phyloP scores from a whole-genome alignment of 2,329 filamentous ascomycete genomes.

The Pochonia chlamydosporia region DNA sequence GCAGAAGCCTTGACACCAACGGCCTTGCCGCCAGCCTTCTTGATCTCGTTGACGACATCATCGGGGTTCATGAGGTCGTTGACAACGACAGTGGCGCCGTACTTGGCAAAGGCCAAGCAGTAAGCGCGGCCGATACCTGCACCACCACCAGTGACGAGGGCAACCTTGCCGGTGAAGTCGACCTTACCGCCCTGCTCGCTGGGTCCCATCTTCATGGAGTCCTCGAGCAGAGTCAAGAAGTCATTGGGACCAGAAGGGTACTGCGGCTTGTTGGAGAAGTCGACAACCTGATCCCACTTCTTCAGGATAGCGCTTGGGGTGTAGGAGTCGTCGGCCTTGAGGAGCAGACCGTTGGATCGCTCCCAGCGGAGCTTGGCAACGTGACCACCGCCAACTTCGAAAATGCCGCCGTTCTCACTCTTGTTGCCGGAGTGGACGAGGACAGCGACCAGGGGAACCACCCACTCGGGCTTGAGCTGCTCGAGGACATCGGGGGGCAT shows the following conservation, averaged over 20 bases:
- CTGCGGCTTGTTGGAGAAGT: conserved; percentile 69
- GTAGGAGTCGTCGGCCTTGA: conserved; percentile 83
- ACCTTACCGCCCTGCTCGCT: conserved; percentile 69
- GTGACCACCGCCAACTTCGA: conserved; percentile 89
- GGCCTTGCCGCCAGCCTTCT: conserved; percentile 81
- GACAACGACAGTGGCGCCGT: conserved; percentile 80
- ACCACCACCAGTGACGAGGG: conserved; percentile 80
- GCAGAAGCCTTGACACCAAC: conserved; percentile 90
- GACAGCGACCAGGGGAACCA: conserved; percentile 86
- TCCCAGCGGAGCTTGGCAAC: conserved; percentile 94
- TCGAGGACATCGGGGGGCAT: conserved; percentile 92
- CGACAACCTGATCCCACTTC: conserved; percentile 82
- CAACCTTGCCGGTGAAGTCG: conserved; percentile 80
- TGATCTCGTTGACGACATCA: conserved; percentile 85
- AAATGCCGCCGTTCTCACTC: conserved; percentile 79
- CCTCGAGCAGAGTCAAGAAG: conserved; percentile 79
- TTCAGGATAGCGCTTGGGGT: conserved; percentile 82
- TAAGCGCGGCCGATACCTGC: conserved; percentile 90
- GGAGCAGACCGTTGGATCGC: conserved; percentile 78
- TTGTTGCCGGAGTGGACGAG: conserved; percentile 82
- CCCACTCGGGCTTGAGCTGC: conserved; percentile 85
- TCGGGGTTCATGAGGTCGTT: conserved; percentile 96
- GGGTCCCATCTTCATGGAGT: conserved; percentile 70
- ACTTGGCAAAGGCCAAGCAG: conserved; percentile 78
- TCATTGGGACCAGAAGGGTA: conserved; percentile 82